Conservation (phyloP, 2,329 filamentous ascomycete species). For the Talaromyces rugulosus region DNA sequence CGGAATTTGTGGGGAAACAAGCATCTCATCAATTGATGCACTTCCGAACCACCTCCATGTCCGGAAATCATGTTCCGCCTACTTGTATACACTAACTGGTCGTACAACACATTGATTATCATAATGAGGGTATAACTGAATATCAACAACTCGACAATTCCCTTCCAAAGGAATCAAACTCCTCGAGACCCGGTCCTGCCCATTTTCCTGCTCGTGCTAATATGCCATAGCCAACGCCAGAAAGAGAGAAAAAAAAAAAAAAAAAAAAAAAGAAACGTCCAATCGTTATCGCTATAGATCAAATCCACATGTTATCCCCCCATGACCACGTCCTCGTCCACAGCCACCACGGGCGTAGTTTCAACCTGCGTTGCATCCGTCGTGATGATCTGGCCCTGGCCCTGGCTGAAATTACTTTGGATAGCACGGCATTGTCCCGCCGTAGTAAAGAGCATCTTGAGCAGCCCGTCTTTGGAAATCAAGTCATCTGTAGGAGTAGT, state of each 20-base stretch:
- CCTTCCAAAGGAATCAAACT: background rate
- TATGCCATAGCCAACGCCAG: background rate
- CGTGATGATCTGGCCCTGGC: slow-evolving; percentile 4
- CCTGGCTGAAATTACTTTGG: slow-evolving; percentile 5
- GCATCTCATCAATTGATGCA: too few relatives aligned
- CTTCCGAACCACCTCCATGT: background rate
- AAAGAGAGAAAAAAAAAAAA: background rate
- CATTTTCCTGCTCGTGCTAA: background rate
- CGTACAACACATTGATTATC: background rate
- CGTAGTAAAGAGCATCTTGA: slow-evolving; percentile 35
- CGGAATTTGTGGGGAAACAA: background rate
- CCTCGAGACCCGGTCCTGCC: background rate
- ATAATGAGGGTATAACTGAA: background rate
- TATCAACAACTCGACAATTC: background rate
- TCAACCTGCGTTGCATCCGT: slow-evolving; percentile 1
- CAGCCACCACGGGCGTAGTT: background rate
- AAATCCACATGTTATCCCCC: background rate
- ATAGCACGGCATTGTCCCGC: slow-evolving; percentile 17
- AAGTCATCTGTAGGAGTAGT: slow-evolving; percentile 14
- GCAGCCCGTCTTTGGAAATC: slow-evolving; percentile 20
- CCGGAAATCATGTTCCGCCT: background rate
- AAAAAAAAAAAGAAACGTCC: background rate
- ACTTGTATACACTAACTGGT: background rate
- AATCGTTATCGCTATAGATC: background rate
- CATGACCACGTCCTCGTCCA: background rate